These are phyloP conservation scores for Rhynchospora pubera DNA, from an alignment of 176 grass and related monocot genomes.

Conservation along the genomic window DNA sequence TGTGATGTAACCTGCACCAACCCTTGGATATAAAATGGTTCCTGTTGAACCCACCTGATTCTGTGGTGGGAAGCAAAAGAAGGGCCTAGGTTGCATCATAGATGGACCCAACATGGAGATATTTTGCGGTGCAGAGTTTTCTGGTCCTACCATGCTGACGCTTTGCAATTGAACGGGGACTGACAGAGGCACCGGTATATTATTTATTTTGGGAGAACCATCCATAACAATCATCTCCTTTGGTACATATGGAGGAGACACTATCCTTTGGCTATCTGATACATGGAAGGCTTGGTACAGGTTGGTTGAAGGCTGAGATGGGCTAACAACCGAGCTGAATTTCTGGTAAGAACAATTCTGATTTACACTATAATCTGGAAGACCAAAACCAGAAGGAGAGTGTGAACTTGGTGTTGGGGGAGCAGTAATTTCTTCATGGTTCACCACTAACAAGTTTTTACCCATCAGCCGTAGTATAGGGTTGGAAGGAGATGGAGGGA, in stretches of 20 bases:
- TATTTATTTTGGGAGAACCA: conserved; percentile 39
- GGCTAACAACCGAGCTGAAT: conserved; percentile 10
- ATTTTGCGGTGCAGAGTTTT: conserved; percentile 23
- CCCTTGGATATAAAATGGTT: conserved; percentile 36
- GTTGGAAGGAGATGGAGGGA: conserved; percentile 55
- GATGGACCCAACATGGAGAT: conserved; percentile 24
- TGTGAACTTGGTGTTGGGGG: conserved; percentile 44
- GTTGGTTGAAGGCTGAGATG: conserved; percentile 34
- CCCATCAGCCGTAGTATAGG: conserved; percentile 86
- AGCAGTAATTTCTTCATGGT: conserved; percentile 50
- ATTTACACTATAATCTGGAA: conserved; percentile 22
- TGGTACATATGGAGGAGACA: conserved; percentile 37
- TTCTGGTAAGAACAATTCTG: conserved; percentile 39
- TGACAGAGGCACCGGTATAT: not conserved
- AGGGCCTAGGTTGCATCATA: conserved; percentile 24
- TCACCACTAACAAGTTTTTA: conserved; percentile 87
- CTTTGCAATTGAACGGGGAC: conserved; percentile 29
- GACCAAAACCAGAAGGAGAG: conserved; percentile 33
- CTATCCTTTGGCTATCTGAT: conserved; percentile 28
- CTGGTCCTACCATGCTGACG: conserved; percentile 25
- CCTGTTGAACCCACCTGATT: conserved; percentile 39
- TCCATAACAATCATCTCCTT: conserved; percentile 70
- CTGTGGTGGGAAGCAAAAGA: conserved; percentile 51
- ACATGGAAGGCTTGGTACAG: conserved; percentile 26
- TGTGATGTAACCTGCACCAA: conserved; percentile 37